Evolutionary conservation across 2,329 filamentous ascomycete species (phyloP), one percentile per base, ranked within the genome.

Genomic region (Trichoderma sp.): DNA sequence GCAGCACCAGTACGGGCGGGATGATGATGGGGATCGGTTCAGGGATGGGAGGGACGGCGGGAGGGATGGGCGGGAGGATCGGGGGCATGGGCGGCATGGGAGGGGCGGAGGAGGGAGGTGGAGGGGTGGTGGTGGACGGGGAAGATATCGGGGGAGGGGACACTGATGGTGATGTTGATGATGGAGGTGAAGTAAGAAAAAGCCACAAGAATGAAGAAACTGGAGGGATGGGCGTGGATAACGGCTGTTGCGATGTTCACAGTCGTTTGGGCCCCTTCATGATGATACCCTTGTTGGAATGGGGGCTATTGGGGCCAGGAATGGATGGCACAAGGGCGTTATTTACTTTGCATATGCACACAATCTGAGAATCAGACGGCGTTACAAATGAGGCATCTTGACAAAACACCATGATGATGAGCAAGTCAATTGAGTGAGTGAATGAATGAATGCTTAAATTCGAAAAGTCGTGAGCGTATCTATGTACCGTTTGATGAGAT

Each of bases 21-120:
- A 81, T 6, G 78, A 78, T 19, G 78, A 78, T 19, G 73, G 76
- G 48, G 77, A 79, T 21, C 71, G 73, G 26, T 68, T 71, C 43
- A 72, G 76, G 44, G 77, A 80, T 19, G 72, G 50, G 26, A 26
- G 50, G 50, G 50, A 52, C 10, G 21, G 21, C 21, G 21, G 21
- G 21, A 26, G 50, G 10, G 50, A 52, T 2, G 50, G 73, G 52
- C 74, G 69, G 41, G 73, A 74, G 3, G 76, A 75, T 15, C 73
- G 74, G 3, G 71, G 76, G 50, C 74, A 75, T 54, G 73, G 74
- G 6, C 69, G 74, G 10, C 74, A 71, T 51, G 69, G 68, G 0
- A 64, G 71, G 12, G 69, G 69, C n/a, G 71, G 72, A 47, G 71
- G 76, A 1, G 65, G 65, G 15, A 44, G 61, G 54, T 66, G 65